Percentiles rank a stretch among this genome's conserved stretches.
phyloP scores from a whole-genome alignment of 75 land plant species.

The Chamaecyparis obtusa region DNA sequence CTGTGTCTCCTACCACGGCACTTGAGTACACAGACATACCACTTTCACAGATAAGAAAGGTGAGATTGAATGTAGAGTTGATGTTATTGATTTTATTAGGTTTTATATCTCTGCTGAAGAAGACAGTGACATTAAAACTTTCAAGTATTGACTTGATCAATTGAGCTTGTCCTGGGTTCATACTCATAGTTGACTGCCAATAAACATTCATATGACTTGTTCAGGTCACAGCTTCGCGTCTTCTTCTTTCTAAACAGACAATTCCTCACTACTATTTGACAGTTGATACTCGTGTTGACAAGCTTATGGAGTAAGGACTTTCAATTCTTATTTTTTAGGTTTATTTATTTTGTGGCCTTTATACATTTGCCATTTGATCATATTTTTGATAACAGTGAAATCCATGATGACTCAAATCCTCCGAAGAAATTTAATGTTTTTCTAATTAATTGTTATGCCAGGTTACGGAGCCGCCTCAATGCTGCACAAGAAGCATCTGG shows the following conservation, averaged over 20 bases:
- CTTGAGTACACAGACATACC: constrained; percentile 82
- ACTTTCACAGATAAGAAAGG: constrained; percentile 88
- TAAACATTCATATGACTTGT: not conserved
- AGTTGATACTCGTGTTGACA: constrained; percentile 97
- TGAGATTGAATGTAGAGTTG: constrained; percentile 16
- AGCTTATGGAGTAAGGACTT: constrained; percentile 75
- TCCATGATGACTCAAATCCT: not conserved
- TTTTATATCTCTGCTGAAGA: not conserved
- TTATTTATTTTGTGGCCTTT: not conserved
- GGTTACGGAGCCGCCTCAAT: constrained; percentile 75
- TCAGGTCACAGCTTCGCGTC: constrained; percentile 92
- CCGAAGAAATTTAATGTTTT: constrained; percentile 9
- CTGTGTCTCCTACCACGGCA: constrained; percentile 19
- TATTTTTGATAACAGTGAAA: not conserved
- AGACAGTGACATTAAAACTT: not conserved
- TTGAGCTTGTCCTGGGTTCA: not conserved
- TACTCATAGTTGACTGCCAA: not conserved
- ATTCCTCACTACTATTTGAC: constrained; percentile 99
- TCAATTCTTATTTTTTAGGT: not conserved
- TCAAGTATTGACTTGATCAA: not conserved
- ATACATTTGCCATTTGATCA: not conserved
- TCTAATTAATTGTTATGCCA: constrained; percentile 15
- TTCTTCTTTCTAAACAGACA: constrained; percentile 91
- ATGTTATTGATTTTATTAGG: not conserved
- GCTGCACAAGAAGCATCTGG: constrained; percentile 79